Evolutionary conservation across 352 stramenopile species (phyloP), one percentile per base, ranked within the genome.

Genomic region (Pythium myriotylum): DNA sequence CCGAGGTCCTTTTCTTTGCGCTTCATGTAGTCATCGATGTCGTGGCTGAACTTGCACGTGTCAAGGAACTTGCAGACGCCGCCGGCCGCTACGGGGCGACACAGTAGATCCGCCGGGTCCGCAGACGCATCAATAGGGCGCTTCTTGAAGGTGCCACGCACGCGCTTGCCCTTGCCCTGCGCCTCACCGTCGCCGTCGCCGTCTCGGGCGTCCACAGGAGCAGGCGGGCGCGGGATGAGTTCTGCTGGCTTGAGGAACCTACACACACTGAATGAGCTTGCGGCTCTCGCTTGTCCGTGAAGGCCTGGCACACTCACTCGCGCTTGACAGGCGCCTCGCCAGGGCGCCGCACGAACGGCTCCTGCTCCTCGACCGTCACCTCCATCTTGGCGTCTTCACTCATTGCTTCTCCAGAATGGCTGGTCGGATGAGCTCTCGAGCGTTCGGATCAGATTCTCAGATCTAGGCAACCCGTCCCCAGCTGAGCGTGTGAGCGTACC

Each of bases 11-110:
- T 92, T 10, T 76, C 71, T 59, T 94, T 92, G 63, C 84, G 79
- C 68, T 88, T 88, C 76, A 96, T 91, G 69, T 86, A 95, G 61
- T 88, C 81, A 32, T 66, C 59, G 26, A 92, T 68, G 57, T 96
- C 84, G 69, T 96, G 88, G 56, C 72, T 94, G 64, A 92, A 96
- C 70, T 94, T 95, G 73, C 88, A 96, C 53, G 43, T 72, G 52
- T 95, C 80, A 33, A 77, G 78, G 54, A 89, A 95, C 29, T 77
- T 41, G 52, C 88, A 96, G 29, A 54, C 54, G 33, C 87, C 79
- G 20, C 77, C 82, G 2, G 75, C 77, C 14, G 88, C 86, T 23
- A 93, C 67, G 2, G 72, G 69, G 6, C 86, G 84, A 49, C 86
- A 95, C 29, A 95, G 66, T 48, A 64, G 58, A 48, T 90, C 81